Evolutionary conservation across 2,329 filamentous ascomycete genomes (phyloP).

Genomic region (Penicillium sp.): DNA sequence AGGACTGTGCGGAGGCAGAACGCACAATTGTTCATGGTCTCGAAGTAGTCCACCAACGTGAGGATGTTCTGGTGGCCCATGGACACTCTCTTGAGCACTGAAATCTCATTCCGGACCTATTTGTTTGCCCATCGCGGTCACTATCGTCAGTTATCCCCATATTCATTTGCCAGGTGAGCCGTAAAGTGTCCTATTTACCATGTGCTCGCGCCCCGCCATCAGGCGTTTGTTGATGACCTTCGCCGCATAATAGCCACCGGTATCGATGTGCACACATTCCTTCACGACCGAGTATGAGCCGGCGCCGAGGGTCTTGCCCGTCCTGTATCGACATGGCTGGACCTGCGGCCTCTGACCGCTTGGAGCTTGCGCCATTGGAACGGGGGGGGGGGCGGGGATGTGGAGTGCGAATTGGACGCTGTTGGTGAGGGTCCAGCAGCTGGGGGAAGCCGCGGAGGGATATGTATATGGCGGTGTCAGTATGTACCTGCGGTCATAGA

Average conservation of each 20-base stretch:
- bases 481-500: conserved; percentile 14
- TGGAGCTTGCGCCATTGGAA: conserved; percentile 34
- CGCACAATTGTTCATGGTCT: conserved; percentile 95
- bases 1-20: conserved; percentile 2
- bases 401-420: neutral
- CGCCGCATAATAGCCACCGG: conserved; percentile 93
- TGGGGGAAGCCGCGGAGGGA: neutral
- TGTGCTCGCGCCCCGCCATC: conserved; percentile 96
- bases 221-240: conserved; percentile 99
- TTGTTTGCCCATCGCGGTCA: too few species aligned
- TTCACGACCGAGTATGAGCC: conserved; percentile 98
- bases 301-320: conserved; percentile 93
- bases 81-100: conserved; percentile 94
- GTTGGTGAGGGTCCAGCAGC: neutral
- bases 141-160: too few species aligned
- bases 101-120: conserved; percentile 95
- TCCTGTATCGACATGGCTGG: conserved; percentile 97
- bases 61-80: conserved; percentile 99
- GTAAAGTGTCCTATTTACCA: conserved; percentile 63
- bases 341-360: conserved; percentile 67
- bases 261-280: conserved; percentile 98
- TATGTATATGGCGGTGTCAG: neutral
- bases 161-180: too few species aligned
- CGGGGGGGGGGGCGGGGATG: neutral
- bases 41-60: conserved; percentile 97